Conservation (phyloP, 352 stramenopile species). For the Globisporangium apiculatum region DNA sequence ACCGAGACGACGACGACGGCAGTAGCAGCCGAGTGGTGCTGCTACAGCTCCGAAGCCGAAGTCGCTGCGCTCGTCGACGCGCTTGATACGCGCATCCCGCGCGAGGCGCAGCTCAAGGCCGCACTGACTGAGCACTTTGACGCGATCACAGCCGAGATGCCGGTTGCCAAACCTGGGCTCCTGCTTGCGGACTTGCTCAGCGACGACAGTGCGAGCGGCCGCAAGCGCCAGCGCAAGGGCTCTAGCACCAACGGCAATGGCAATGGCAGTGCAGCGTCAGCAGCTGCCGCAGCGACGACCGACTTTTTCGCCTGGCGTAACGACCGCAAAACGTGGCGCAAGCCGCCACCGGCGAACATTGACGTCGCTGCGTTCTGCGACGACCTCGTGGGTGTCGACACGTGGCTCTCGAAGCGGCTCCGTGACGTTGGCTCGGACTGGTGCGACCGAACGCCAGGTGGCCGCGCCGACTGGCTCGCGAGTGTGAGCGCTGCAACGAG, state of each 20-base stretch:
- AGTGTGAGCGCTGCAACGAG: conserved; percentile 27
- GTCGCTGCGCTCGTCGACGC: conserved; percentile 51
- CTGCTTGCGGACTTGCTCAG: conserved; percentile 71
- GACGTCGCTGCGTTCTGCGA: conserved; percentile 45
- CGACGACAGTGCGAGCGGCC: conserved; percentile 29
- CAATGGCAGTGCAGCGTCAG: conserved; percentile 28
- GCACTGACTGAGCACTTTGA: conserved; percentile 62
- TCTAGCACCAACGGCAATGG: conserved; percentile 29
- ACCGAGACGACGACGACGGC: conserved; percentile 2
- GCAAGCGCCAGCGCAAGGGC: conserved; percentile 32
- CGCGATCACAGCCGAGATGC: conserved; percentile 52
- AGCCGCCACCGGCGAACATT: conserved; percentile 29
- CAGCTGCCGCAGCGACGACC: neutral
- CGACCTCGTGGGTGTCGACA: conserved; percentile 48
- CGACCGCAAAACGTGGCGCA: conserved; percentile 38
- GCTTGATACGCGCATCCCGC: conserved; percentile 38
- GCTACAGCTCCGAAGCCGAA: conserved; percentile 55
- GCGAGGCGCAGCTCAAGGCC: conserved; percentile 38
- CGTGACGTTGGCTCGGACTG: conserved; percentile 54
- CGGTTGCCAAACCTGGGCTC: conserved; percentile 59
- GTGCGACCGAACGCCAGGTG: conserved; percentile 34
- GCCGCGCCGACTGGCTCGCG: conserved; percentile 41
- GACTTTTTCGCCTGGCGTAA: conserved; percentile 64
- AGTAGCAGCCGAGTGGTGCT: conserved; percentile 31
- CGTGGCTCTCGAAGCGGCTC: conserved; percentile 57